Evolutionary conservation across 257 asterid species (phyloP).

Genomic region (Galeopsis tetrahit): DNA sequence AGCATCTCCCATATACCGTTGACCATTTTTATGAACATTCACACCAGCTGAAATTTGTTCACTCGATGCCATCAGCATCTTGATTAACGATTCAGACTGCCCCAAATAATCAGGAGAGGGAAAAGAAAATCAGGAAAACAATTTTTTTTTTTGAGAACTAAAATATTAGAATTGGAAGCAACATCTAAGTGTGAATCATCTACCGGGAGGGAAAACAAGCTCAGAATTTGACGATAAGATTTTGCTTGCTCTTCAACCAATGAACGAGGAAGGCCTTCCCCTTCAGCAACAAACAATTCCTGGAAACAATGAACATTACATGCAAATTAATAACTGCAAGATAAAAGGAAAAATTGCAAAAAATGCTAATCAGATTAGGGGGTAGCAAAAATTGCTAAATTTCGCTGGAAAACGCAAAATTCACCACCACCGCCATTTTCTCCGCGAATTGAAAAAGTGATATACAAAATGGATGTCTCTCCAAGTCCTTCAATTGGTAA

Average conservation of each 20-base stretch:
- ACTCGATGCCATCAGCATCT: constrained; percentile 81
- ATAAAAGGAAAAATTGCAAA: neutral
- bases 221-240: constrained; percentile 68
- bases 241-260: constrained; percentile 84
- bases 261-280: constrained; percentile 97
- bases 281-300: constrained; percentile 97
- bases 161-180: constrained; percentile 22
- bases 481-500: too few relatives aligned
- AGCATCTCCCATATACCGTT: constrained; percentile 69
- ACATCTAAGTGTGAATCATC: constrained; percentile 25
- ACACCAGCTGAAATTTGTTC: constrained; percentile 62
- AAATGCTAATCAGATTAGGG: too few relatives aligned
- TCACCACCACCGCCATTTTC: too few relatives aligned
- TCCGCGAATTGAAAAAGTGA: too few relatives aligned
- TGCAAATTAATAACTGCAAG: neutral
- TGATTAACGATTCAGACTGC: constrained; percentile 84
- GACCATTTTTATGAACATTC: constrained; percentile 48
- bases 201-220: constrained; percentile 81
- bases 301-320: constrained; percentile 36
- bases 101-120: constrained; percentile 19
- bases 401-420: too few relatives aligned
- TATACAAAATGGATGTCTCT: too few relatives aligned
- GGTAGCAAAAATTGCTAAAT: too few relatives aligned
- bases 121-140: constrained; percentile 30
- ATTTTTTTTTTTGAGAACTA: neutral